Conservation (phyloP, 1,284 basidiomycete species). For the Schizopora paradoxa region DNA sequence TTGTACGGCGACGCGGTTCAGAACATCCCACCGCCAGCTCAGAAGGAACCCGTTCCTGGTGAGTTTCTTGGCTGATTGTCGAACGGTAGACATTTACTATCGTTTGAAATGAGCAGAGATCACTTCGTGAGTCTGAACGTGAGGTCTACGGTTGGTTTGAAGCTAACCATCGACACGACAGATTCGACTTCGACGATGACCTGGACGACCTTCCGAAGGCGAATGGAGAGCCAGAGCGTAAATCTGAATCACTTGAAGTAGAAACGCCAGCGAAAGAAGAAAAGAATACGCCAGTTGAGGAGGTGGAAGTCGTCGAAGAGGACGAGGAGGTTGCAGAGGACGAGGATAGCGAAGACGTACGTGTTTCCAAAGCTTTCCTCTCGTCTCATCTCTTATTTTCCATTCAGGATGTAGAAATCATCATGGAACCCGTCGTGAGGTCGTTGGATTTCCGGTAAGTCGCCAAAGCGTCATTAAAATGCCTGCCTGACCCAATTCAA, state of each 20-base stretch:
- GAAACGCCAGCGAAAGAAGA: not conserved
- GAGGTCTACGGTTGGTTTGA: not conserved
- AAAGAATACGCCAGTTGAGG: not conserved
- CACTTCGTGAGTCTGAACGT: conserved; percentile 9
- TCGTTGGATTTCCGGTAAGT: conserved; percentile 15
- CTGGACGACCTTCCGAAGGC: not conserved
- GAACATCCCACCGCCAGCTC: conserved; percentile 3
- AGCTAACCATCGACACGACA: too few relatives aligned
- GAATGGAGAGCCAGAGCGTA: not conserved
- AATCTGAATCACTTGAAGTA: not conserved
- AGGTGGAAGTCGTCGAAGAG: conserved; percentile 9
- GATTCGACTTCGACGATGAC: too few relatives aligned
- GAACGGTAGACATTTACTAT: not conserved
- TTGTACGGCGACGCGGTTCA: conserved; percentile 15
- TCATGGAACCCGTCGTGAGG: conserved; percentile 11
- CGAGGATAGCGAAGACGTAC: conserved; percentile 15
- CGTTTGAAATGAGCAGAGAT: conserved; percentile 8
- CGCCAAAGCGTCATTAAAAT: not conserved
- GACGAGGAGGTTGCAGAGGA: conserved; percentile 13
- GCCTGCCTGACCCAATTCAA: not conserved
- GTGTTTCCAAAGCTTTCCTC: not conserved
- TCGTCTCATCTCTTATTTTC: not conserved
- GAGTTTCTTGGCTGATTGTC: conserved; percentile 1
- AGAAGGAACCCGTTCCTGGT: conserved; percentile 10
- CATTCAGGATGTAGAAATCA: conserved; percentile 16